A percentile compares a stretch with the other conserved stretches of the same genome.
These are phyloP conservation scores for Trichoderma gamsii DNA, from an alignment of 495 filamentous ascomycete species.

Conservation along the genomic window DNA sequence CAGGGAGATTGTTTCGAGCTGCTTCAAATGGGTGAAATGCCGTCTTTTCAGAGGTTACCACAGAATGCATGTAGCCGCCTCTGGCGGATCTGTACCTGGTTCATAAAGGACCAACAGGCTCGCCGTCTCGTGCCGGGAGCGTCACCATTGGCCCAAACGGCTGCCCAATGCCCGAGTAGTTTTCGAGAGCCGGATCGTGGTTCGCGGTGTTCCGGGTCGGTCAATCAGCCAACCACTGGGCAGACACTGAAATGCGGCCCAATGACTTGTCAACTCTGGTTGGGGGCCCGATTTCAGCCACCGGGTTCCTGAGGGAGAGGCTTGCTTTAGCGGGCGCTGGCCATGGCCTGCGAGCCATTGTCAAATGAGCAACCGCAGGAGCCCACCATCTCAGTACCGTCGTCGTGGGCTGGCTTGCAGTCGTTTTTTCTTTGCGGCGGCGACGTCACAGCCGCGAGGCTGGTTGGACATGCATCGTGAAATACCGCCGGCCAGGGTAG, in stretches of 20 bases:
- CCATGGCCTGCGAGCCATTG: slow-evolving; percentile 3
- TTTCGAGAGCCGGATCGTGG: neutral
- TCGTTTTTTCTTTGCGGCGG: neutral
- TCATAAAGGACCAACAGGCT: neutral
- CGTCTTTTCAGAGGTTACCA: slow-evolving; percentile 5
- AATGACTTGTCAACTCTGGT: slow-evolving; percentile 5
- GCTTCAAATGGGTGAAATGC: neutral
- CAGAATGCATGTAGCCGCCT: slow-evolving; percentile 11
- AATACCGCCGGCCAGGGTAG: slow-evolving; percentile 6
- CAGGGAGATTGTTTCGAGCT: neutral
- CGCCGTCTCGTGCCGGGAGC: neutral
- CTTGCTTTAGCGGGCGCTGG: slow-evolving; percentile 5
- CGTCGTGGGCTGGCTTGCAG: slow-evolving; percentile 11
- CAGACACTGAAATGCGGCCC: slow-evolving; percentile 5
- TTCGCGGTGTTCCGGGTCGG: neutral
- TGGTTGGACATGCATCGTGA: neutral
- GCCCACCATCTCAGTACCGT: slow-evolving; percentile 9
- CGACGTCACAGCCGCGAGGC: slow-evolving; percentile 13
- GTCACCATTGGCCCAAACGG: slow-evolving; percentile 3
- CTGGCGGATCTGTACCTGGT: slow-evolving; percentile 5
- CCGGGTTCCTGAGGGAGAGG: slow-evolving; percentile 13
- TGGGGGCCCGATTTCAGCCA: slow-evolving; percentile 10
- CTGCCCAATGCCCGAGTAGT: neutral
- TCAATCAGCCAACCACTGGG: slow-evolving; percentile 9
- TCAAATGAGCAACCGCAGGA: slow-evolving; percentile 12